Conservation (phyloP, 129 eudicot genomes). For the Tanacetum coccineum region DNA sequence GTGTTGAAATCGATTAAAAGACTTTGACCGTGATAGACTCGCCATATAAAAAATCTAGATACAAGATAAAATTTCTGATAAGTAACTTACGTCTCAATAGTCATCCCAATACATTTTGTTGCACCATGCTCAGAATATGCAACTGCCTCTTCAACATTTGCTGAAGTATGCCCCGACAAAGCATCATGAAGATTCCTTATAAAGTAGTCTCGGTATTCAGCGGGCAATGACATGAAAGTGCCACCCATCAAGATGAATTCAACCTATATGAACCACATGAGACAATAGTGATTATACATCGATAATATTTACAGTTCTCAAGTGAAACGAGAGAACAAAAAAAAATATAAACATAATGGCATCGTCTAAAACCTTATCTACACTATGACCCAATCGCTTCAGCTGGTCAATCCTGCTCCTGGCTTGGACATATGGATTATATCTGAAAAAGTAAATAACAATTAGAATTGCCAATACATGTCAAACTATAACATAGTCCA, state of each 20-base stretch:
- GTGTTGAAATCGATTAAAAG: no score
- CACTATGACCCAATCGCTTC: constrained; percentile 96
- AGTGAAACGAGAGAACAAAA: not conserved
- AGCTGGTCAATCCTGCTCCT: constrained; percentile 96
- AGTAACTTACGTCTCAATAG: constrained; percentile 85
- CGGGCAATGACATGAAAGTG: constrained; percentile 94
- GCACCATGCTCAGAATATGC: constrained; percentile 97
- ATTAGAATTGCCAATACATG: not conserved
- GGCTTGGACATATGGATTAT: constrained; percentile 97
- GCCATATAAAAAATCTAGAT: constrained; percentile 4
- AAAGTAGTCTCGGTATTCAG: constrained; percentile 93
- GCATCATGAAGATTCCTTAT: constrained; percentile 96
- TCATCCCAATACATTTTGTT: constrained; percentile 97
- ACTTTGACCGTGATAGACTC: not conserved
- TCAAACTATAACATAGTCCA: not conserved
- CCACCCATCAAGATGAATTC: constrained; percentile 98
- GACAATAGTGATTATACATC: not conserved
- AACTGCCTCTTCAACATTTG: constrained; percentile 96
- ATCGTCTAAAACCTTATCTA: constrained; percentile 62
- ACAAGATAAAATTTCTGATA: not conserved
- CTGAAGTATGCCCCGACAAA: constrained; percentile 94
- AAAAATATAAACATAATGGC: not conserved
- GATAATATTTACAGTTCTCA: not conserved
- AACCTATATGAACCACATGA: constrained; percentile 45
- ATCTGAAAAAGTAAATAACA: constrained; percentile 40